Conservation (phyloP, 2,329 filamentous ascomycete species). For the Chalaropsis ovoidea region DNA sequence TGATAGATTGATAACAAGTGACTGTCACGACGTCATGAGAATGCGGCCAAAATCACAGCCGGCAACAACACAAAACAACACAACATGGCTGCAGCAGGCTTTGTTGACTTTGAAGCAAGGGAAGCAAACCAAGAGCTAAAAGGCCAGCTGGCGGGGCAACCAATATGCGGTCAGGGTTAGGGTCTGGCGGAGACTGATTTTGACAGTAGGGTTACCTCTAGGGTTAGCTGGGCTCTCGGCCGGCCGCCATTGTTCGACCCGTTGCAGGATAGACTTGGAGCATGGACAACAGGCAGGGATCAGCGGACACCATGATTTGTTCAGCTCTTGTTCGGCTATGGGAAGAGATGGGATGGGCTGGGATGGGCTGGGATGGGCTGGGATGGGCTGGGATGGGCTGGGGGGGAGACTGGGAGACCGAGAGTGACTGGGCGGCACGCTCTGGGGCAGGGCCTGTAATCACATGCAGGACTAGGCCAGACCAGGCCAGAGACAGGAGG, state of each 20-base stretch:
- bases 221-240: neutral
- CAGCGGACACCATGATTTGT: neutral
- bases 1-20: neutral
- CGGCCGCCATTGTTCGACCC: neutral
- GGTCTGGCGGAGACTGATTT: neutral
- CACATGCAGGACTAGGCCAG: neutral
- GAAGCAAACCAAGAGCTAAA: neutral
- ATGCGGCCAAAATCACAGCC: no score
- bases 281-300: neutral
- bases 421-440: no score
- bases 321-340: constrained; percentile 8
- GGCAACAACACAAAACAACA: no score
- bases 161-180: neutral
- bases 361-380: neutral
- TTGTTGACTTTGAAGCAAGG: constrained; percentile 6
- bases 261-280: neutral
- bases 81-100: neutral
- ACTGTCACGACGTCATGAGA: no score
- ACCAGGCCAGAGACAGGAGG: neutral
- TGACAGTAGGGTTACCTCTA: neutral
- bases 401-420: neutral
- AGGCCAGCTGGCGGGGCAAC: constrained; percentile 16
- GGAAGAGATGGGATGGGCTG: neutral
- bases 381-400: neutral
- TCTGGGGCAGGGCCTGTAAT: neutral